These are phyloP conservation scores for Leptodontidium sp. DNA, from an alignment of 2,329 filamentous ascomycete genomes.

Conservation along the genomic window DNA sequence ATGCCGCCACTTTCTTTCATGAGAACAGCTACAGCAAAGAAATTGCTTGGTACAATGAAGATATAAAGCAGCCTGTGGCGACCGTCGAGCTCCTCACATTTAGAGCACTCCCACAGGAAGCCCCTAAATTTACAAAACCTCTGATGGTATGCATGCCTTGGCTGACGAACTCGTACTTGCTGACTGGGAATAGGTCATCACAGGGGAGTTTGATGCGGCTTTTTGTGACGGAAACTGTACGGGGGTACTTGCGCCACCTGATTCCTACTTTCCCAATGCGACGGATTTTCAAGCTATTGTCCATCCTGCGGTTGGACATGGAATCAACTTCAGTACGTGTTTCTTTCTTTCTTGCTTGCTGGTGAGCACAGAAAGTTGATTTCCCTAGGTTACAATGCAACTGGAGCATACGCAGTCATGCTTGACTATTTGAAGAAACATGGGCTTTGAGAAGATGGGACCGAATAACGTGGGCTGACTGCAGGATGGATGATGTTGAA, in stretches of 20 bases:
- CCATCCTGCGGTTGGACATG: slow-evolving; percentile 41
- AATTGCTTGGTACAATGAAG: slow-evolving; percentile 38
- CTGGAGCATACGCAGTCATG: slow-evolving; percentile 29
- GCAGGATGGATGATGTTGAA: background rate
- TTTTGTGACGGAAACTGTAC: slow-evolving; percentile 39
- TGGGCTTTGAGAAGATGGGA: background rate
- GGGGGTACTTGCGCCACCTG: slow-evolving; percentile 39
- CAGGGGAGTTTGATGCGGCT: slow-evolving; percentile 39
- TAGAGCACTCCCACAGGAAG: slow-evolving; percentile 14
- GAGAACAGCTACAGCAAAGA: slow-evolving; percentile 33
- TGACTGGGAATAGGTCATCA: slow-evolving; percentile 32
- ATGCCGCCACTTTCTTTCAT: slow-evolving; percentile 42
- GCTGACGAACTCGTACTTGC: background rate
- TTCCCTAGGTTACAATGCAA: slow-evolving; percentile 23
- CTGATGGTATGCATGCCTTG: slow-evolving; percentile 11
- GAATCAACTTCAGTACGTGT: slow-evolving; percentile 33
- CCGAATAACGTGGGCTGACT: background rate
- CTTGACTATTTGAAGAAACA: slow-evolving; percentile 28
- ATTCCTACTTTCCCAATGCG: slow-evolving; percentile 27
- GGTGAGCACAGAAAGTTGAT: background rate
- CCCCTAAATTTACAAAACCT: slow-evolving; percentile 6
- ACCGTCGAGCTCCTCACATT: slow-evolving; percentile 39
- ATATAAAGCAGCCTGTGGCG: slow-evolving; percentile 35
- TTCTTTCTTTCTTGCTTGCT: background rate
- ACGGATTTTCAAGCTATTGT: slow-evolving; percentile 31